A percentile compares a stretch with the other conserved stretches of the same genome.
Conservation (phyloP, 2,329 filamentous ascomycete genomes). For the Magnaporthiopsis rhizophila region DNA sequence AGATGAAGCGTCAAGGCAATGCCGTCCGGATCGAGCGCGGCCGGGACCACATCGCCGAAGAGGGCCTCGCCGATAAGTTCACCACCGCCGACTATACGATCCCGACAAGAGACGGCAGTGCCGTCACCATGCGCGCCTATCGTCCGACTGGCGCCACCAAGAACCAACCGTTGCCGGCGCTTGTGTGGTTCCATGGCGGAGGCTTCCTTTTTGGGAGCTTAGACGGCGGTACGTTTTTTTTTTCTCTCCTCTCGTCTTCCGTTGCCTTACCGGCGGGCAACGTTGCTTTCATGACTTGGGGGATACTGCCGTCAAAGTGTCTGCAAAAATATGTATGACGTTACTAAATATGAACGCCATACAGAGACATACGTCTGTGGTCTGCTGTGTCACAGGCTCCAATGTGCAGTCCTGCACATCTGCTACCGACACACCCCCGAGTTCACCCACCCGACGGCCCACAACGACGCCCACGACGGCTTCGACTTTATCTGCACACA, state of each 20-base stretch:
- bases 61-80: slow-evolving; percentile 6
- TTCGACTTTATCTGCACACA: slow-evolving; percentile 39
- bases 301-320: background rate
- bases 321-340: background rate
- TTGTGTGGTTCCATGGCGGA: slow-evolving; percentile 4
- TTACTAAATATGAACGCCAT: background rate
- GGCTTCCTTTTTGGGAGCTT: slow-evolving; percentile 2
- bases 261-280: background rate
- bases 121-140: slow-evolving; percentile 7
- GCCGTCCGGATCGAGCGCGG: slow-evolving; percentile 3
- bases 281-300: background rate
- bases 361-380: slow-evolving; percentile 2
- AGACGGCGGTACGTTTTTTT: background rate
- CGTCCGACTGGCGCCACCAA: slow-evolving; percentile 9
- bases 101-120: slow-evolving; percentile 9
- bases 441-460: slow-evolving; percentile 34
- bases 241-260: background rate
- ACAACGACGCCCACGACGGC: slow-evolving; percentile 40
- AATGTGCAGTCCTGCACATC: slow-evolving; percentile 35
- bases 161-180: slow-evolving; percentile 1
- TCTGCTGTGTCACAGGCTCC: background rate
- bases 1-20: slow-evolving; percentile 3
- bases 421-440: slow-evolving; percentile 47
- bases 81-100: slow-evolving; percentile 4
- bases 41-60: background rate